phyloP scores from a whole-genome alignment of 208 protist species.

The Trypanosoma scelopori region DNA sequence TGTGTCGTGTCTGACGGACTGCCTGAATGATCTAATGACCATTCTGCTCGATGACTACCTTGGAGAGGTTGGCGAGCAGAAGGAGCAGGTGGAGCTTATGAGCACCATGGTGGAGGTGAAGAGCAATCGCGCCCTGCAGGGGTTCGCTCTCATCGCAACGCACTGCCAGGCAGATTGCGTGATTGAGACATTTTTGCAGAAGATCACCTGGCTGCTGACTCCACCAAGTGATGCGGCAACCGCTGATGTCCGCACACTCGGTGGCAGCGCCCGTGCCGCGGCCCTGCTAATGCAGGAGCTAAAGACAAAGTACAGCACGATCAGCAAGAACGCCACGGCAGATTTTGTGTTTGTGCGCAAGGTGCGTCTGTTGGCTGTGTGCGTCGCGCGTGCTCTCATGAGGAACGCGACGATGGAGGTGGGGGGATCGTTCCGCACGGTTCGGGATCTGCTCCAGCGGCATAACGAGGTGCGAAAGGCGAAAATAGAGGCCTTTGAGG shows the following conservation, averaged over 20 bases:
- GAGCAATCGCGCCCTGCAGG: conserved; percentile 78
- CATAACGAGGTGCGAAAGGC: conserved; percentile 80
- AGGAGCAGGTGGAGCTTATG: conserved; percentile 91
- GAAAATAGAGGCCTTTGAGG: conserved; percentile 83
- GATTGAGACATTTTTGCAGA: conserved; percentile 77
- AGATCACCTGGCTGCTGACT: conserved; percentile 86
- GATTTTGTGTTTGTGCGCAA: conserved; percentile 88
- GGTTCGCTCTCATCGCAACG: conserved; percentile 80
- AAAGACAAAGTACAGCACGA: conserved; percentile 71
- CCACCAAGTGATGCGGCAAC: conserved; percentile 47
- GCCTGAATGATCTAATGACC: conserved; percentile 73
- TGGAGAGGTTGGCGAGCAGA: conserved; percentile 82
- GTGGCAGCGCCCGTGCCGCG: conserved; percentile 65
- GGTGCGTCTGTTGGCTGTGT: conserved; percentile 75
- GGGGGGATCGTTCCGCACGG: conserved; percentile 60
- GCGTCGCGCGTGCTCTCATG: conserved; percentile 84
- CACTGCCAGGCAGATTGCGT: conserved; percentile 67
- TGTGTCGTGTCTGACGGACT: conserved; percentile 58
- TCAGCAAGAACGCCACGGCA: conserved; percentile 65
- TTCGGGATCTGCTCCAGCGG: conserved; percentile 55
- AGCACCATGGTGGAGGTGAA: conserved; percentile 92
- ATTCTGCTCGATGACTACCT: conserved; percentile 93
- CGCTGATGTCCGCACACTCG: conserved; percentile 34
- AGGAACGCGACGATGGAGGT: conserved; percentile 82
- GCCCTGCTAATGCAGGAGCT: conserved; percentile 70